A percentile compares a stretch with the other conserved stretches of the same genome.
These are phyloP conservation scores for Lojkania enalia DNA, from an alignment of 2,329 filamentous ascomycete species.

Conservation along the genomic window DNA sequence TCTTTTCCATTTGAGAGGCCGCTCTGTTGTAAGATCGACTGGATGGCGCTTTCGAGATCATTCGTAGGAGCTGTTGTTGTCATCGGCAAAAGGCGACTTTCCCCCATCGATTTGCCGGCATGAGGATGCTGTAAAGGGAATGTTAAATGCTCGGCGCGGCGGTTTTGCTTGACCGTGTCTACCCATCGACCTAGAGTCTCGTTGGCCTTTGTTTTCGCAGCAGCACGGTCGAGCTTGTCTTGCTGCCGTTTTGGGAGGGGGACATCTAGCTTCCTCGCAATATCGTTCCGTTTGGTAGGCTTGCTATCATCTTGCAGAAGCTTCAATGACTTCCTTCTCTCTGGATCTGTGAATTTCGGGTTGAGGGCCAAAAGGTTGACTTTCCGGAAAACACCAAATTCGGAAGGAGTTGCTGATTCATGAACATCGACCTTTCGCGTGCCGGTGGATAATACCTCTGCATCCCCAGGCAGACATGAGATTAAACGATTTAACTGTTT, in stretches of 20 bases:
- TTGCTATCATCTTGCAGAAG: conserved; percentile 68
- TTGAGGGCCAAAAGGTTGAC: conserved; percentile 77
- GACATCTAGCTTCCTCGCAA: conserved; percentile 73
- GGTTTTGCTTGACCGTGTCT: conserved; percentile 92
- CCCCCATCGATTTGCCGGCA: conserved; percentile 61
- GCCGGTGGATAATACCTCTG: conserved; percentile 38
- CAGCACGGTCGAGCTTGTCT: conserved; percentile 77
- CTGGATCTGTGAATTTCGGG: conserved; percentile 70
- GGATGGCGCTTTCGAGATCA: conserved; percentile 82
- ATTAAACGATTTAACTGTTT: conserved; percentile 70
- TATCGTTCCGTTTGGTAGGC: conserved; percentile 58
- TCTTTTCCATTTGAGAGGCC: conserved; percentile 69
- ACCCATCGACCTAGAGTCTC: conserved; percentile 89
- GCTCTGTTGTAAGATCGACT: conserved; percentile 87
- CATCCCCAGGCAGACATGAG: conserved; percentile 60
- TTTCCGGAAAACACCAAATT: conserved; percentile 65
- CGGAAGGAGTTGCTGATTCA: conserved; percentile 64
- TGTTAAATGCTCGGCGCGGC: conserved; percentile 83
- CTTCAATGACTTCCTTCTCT: conserved; percentile 78
- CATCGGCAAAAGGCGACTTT: conserved; percentile 66
- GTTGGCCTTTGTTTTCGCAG: conserved; percentile 88
- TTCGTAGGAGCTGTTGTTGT: conserved; percentile 66
- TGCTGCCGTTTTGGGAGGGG: conserved; percentile 86
- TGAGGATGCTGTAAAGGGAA: conserved; percentile 82
- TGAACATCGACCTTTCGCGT: conserved; percentile 51